Conservation (phyloP, 1,284 basidiomycete species). For the Xerocomus minutiporus region DNA sequence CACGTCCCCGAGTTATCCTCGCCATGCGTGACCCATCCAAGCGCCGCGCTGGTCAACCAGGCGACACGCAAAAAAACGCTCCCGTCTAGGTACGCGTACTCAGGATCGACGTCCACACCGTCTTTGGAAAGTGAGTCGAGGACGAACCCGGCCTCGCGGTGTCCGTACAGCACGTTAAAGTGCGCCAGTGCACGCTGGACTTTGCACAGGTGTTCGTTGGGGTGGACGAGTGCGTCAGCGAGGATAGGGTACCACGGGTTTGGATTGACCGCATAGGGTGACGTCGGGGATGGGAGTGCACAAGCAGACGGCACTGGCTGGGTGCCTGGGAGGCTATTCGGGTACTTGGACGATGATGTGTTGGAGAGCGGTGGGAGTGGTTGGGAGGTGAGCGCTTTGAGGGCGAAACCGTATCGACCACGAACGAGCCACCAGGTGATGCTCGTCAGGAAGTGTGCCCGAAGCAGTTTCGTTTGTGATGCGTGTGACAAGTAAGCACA, state of each 20-base stretch:
- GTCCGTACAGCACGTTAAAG: constrained; percentile 48
- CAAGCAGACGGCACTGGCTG: constrained; percentile 33
- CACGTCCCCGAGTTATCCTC: constrained; percentile 29
- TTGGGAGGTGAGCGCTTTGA: constrained; percentile 26
- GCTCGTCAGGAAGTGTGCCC: constrained; percentile 33
- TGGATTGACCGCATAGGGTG: constrained; percentile 24
- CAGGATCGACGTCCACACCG: constrained; percentile 21
- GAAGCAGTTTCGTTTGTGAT: constrained; percentile 27
- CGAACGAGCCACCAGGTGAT: constrained; percentile 38
- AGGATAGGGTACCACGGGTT: constrained; percentile 34
- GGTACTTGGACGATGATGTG: constrained; percentile 16
- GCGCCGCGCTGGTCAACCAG: constrained; percentile 43
- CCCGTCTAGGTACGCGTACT: constrained; percentile 51
- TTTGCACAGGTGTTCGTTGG: constrained; percentile 63
- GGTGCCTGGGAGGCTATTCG: constrained; percentile 25
- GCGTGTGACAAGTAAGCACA: constrained; percentile 29
- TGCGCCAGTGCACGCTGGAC: constrained; percentile 53
- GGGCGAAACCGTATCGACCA: constrained; percentile 28
- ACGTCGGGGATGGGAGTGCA: constrained; percentile 22
- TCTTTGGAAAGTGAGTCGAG: constrained; percentile 22
- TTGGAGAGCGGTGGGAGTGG: constrained; percentile 22
- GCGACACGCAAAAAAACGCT: constrained; percentile 55
- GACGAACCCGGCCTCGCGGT: constrained; percentile 35
- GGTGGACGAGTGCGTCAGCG: constrained; percentile 31
- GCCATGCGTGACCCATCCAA: constrained; percentile 53